Conservation (phyloP, 164 flowering plant genomes). For the Paratinospora sagittata region DNA sequence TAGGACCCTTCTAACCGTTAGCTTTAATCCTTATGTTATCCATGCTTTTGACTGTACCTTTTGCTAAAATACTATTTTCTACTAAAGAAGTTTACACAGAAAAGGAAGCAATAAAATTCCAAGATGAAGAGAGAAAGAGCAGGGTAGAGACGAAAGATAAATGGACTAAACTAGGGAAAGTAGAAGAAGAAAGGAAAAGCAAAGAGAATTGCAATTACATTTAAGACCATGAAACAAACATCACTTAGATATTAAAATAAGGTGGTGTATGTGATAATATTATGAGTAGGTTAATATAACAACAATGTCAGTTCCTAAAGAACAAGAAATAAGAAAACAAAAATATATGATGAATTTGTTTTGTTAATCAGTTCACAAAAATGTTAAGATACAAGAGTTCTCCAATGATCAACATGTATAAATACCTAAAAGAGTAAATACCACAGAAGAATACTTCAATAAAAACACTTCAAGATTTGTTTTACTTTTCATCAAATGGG, state of each 20-base stretch:
- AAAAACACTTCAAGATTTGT: not conserved
- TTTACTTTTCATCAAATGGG: not conserved
- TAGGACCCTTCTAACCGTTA: not conserved
- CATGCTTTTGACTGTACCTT: not conserved
- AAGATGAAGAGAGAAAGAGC: not conserved
- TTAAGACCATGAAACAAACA: not conserved
- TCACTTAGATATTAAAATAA: not conserved
- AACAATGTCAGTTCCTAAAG: not conserved
- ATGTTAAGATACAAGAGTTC: not conserved
- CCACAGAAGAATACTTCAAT: not conserved
- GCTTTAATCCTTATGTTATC: too few relatives aligned
- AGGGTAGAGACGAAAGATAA: not conserved
- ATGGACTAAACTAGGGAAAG: too few relatives aligned
- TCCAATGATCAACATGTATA: too few relatives aligned
- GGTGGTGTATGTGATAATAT: not conserved
- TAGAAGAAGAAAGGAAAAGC: not conserved
- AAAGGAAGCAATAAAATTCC: not conserved
- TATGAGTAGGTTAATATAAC: not conserved
- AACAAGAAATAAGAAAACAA: not conserved
- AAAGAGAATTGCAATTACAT: not conserved
- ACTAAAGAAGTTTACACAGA: not conserved
- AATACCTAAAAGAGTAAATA: too few relatives aligned
- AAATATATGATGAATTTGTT: not conserved
- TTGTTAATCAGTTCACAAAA: not conserved
- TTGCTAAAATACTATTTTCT: not conserved